Conservation (phyloP, 1,284 basidiomycete species). For the Rhodotorula sp. region DNA sequence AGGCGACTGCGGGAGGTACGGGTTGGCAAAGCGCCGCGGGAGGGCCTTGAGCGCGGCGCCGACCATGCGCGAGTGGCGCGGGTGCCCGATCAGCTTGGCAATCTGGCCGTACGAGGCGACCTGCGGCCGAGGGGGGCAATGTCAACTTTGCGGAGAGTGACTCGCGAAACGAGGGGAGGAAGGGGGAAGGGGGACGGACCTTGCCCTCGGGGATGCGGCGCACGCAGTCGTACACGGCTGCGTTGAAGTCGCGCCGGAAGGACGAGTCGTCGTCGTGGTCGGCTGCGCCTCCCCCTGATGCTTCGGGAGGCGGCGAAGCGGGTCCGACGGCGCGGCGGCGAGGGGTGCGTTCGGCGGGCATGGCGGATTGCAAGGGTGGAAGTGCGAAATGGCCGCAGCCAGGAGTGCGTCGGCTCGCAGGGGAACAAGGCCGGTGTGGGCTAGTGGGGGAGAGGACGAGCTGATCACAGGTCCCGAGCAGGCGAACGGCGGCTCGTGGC, state of each 20-base stretch:
- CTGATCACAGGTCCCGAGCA: too few relatives aligned
- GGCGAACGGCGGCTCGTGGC: too few relatives aligned
- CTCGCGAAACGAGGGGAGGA: not conserved
- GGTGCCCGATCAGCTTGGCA: slow-evolving; percentile 37
- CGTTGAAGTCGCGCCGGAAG: slow-evolving; percentile 9
- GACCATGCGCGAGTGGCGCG: slow-evolving; percentile 43
- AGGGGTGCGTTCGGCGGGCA: too few relatives aligned
- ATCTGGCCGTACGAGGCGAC: slow-evolving; percentile 42
- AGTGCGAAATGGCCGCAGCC: too few relatives aligned
- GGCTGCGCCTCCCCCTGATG: too few relatives aligned
- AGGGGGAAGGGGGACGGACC: not conserved
- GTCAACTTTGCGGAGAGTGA: not conserved
- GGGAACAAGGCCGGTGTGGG: too few relatives aligned
- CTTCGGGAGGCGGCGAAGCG: too few relatives aligned
- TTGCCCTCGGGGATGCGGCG: slow-evolving; percentile 25
- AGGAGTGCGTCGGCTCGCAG: too few relatives aligned
- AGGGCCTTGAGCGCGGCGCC: slow-evolving; percentile 45
- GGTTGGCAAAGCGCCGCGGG: slow-evolving; percentile 23
- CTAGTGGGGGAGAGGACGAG: too few relatives aligned
- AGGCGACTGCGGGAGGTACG: slow-evolving; percentile 14
- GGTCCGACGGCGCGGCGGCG: too few relatives aligned
- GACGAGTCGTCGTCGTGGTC: not conserved
- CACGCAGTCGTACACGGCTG: slow-evolving; percentile 11
- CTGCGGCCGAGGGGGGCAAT: slow-evolving; percentile 2
- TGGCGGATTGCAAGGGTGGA: too few relatives aligned